These are phyloP conservation scores for Capillidium rhysosporum DNA, from an alignment of 371 early-diverging fungal genomes.

Conservation along the genomic window DNA sequence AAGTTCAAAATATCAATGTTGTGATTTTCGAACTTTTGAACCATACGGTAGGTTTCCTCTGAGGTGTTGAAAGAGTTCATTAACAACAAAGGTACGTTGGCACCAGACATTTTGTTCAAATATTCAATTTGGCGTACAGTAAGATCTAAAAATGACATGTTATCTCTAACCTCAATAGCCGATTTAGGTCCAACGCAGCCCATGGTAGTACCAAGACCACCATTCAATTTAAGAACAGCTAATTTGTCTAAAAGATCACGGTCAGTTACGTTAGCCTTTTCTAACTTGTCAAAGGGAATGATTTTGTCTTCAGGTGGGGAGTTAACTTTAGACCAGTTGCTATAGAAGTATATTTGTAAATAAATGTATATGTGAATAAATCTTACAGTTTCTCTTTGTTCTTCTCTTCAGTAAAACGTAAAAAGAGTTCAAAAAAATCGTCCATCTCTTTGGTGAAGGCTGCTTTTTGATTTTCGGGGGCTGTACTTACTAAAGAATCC, in stretches of 20 bases:
- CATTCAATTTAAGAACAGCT: slow-evolving; percentile 97
- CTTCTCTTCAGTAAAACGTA: slow-evolving; percentile 64
- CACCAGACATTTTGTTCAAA: slow-evolving; percentile 72
- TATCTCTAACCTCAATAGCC: slow-evolving; percentile 96
- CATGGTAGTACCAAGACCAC: slow-evolving; percentile 99
- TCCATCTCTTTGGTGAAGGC: slow-evolving; percentile 53
- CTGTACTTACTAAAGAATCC: background rate
- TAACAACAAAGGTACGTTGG: slow-evolving; percentile 90
- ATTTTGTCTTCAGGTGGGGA: slow-evolving; percentile 76
- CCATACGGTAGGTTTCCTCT: slow-evolving; percentile 88
- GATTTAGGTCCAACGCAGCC: slow-evolving; percentile 99
- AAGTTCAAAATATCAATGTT: slow-evolving; percentile 87
- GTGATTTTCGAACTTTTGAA: slow-evolving; percentile 59
- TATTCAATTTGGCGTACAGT: slow-evolving; percentile 95
- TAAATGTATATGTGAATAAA: background rate
- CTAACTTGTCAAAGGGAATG: slow-evolving; percentile 49
- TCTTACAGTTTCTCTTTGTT: slow-evolving; percentile 72
- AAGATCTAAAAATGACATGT: slow-evolving; percentile 97
- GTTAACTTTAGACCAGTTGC: slow-evolving; percentile 84
- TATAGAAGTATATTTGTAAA: slow-evolving; percentile 17
- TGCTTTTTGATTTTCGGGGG: background rate
- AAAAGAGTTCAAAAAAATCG: slow-evolving; percentile 76
- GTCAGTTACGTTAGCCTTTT: slow-evolving; percentile 24
- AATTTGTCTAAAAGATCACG: slow-evolving; percentile 60
- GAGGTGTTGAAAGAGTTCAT: slow-evolving; percentile 99